These are phyloP conservation scores for Ascochyta fabae DNA, from an alignment of 2,329 filamentous ascomycete species.

Conservation along the genomic window DNA sequence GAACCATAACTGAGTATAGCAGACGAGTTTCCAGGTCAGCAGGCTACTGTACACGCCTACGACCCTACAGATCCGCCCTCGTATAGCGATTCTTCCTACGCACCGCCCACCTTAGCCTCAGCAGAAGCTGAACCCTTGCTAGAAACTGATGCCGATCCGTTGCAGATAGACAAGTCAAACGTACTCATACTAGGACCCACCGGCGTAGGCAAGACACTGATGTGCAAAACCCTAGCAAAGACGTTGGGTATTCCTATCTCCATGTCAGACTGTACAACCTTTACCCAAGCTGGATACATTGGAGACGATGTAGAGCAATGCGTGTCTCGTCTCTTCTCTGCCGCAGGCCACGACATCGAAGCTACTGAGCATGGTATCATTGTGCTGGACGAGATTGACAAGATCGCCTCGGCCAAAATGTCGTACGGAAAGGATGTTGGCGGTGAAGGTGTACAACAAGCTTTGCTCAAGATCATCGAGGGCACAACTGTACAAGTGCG, in stretches of 20 bases:
- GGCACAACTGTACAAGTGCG: constrained; percentile 92
- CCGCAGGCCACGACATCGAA: constrained; percentile 85
- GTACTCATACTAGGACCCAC: constrained; percentile 89
- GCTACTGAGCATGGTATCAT: constrained; percentile 91
- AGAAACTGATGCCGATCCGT: constrained; percentile 57
- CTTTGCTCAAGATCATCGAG: constrained; percentile 92
- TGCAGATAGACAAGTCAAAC: constrained; percentile 95
- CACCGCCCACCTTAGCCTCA: constrained; percentile 27
- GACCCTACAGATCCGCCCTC: constrained; percentile 19
- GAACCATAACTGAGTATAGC: constrained; percentile 34
- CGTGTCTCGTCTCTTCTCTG: constrained; percentile 86
- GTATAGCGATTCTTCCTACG: constrained; percentile 21
- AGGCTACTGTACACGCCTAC: constrained; percentile 55
- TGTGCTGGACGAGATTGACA: constrained; percentile 96
- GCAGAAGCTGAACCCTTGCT: constrained; percentile 53
- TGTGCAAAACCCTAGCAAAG: constrained; percentile 88
- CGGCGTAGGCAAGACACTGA: constrained; percentile 95
- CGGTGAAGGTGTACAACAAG: constrained; percentile 96
- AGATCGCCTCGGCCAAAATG: constrained; percentile 88
- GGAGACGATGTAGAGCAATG: constrained; percentile 97
- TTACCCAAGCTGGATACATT: constrained; percentile 96
- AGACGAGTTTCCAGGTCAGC: constrained; percentile 70
- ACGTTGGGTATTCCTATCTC: constrained; percentile 95
- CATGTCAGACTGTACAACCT: constrained; percentile 93
- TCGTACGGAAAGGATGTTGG: constrained; percentile 91